phyloP scores from a whole-genome alignment of 78 protist genomes.

The Anaeramoeba ignava region DNA sequence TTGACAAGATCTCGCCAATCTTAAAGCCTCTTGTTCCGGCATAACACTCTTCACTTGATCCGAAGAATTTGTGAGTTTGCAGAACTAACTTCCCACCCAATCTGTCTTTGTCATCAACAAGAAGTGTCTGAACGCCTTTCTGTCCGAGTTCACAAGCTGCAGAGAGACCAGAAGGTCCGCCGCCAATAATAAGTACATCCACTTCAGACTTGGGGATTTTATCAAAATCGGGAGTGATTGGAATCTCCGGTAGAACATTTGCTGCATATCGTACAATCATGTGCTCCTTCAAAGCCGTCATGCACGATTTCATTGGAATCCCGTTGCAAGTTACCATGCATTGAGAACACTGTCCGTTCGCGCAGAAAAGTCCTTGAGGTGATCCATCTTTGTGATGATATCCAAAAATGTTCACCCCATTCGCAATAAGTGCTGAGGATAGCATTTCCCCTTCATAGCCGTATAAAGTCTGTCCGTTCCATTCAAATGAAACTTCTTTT shows the following conservation, averaged over 20 bases:
- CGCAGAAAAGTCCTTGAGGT: neutral
- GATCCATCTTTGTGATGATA: neutral
- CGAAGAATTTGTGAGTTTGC: constrained; percentile 9
- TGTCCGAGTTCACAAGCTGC: neutral
- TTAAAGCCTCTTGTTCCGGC: constrained; percentile 10
- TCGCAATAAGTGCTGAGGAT: constrained; percentile 4
- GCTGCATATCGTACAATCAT: constrained; percentile 1
- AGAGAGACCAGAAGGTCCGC: constrained; percentile 6
- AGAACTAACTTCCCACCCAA: constrained; percentile 11
- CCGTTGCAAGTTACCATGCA: constrained; percentile 5
- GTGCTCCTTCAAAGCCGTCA: neutral
- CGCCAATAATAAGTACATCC: constrained; percentile 5
- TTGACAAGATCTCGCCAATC: neutral
- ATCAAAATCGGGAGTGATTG: neutral
- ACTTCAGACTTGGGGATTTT: neutral
- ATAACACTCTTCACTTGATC: neutral
- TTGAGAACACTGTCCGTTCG: constrained; percentile 11
- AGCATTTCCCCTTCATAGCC: constrained; percentile 6
- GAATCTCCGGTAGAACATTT: neutral
- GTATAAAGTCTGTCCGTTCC: neutral
- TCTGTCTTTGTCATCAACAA: constrained; percentile 9
- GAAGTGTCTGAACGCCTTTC: neutral
- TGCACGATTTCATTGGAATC: neutral
- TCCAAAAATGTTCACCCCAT: neutral
- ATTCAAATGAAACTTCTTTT: neutral